A percentile compares a stretch with the other conserved stretches of the same genome.
These are phyloP conservation scores for Haplosporangium sp. DNA, from an alignment of 371 early-diverging fungal genomes.

Conservation along the genomic window DNA sequence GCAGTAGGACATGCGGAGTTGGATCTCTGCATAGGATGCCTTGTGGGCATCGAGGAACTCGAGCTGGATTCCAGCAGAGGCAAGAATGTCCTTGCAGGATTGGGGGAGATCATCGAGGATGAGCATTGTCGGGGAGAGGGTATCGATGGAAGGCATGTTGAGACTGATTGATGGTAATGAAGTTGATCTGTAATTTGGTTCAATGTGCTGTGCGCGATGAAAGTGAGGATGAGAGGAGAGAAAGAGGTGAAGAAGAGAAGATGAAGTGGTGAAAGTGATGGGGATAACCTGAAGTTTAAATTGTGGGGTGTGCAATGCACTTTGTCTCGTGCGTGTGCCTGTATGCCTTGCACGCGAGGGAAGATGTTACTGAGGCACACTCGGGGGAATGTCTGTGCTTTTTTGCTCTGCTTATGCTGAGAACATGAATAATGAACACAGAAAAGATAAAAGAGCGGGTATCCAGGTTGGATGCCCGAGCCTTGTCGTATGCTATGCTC, in stretches of 20 bases:
- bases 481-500: too few species aligned
- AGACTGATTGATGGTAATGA: neutral
- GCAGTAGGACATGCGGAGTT: slow-evolving; percentile 54
- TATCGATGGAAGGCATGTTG: slow-evolving; percentile 24
- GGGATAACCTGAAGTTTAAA: neutral
- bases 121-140: slow-evolving; percentile 49
- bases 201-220: neutral
- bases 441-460: too few species aligned
- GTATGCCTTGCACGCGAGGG: too few species aligned
- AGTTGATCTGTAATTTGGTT: neutral
- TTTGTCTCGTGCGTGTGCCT: neutral
- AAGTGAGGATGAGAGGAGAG: neutral
- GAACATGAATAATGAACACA: too few species aligned
- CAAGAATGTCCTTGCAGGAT: slow-evolving; percentile 49
- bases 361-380: too few species aligned
- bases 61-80: slow-evolving; percentile 46
- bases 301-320: neutral
- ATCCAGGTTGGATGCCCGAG: too few species aligned
- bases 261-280: neutral
- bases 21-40: slow-evolving; percentile 54
- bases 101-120: slow-evolving; percentile 55
- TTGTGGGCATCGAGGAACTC: slow-evolving; percentile 54
- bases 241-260: neutral
- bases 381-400: too few species aligned
- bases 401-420: too few species aligned